Percentiles rank a stretch among this genome's conserved stretches.
These are phyloP conservation scores for Sugiyamaella xylanicola DNA, from an alignment of 1,139 yeast genomes.

Conservation along the genomic window DNA sequence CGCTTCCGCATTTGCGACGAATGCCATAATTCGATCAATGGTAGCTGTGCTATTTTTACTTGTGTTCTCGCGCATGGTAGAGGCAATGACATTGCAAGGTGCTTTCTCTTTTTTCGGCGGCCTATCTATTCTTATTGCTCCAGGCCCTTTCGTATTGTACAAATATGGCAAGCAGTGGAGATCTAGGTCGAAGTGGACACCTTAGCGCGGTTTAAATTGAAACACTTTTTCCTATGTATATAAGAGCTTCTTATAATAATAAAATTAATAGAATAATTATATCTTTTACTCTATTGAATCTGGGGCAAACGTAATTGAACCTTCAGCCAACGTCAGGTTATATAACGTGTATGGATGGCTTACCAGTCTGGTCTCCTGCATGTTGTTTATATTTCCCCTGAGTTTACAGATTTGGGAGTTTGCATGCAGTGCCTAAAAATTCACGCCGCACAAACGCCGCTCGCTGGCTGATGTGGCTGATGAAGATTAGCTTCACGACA, in stretches of 20 bases:
- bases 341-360: no score
- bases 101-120: slow-evolving; percentile 25
- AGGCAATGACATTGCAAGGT: slow-evolving; percentile 22
- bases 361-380: no score
- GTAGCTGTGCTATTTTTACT: slow-evolving; percentile 20
- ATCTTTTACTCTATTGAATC: no score
- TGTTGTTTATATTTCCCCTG: no score
- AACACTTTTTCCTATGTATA: no score
- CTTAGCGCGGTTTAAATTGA: not conserved
- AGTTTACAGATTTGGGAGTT: not conserved
- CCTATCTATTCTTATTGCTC: slow-evolving; percentile 20
- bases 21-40: slow-evolving; percentile 51
- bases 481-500: not conserved
- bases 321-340: no score
- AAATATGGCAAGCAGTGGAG: slow-evolving; percentile 23
- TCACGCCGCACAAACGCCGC: not conserved
- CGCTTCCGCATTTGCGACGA: slow-evolving; percentile 61
- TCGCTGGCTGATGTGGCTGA: no score
- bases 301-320: no score
- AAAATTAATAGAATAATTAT: not conserved
- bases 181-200: slow-evolving; percentile 17
- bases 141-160: slow-evolving; percentile 24
- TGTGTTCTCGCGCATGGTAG: slow-evolving; percentile 21
- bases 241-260: no score
- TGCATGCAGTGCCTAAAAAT: not conserved